Evolutionary conservation across 2,329 filamentous ascomycete genomes (phyloP), one percentile per base, ranked within the genome.

Genomic region (Fusarium sp.): DNA sequence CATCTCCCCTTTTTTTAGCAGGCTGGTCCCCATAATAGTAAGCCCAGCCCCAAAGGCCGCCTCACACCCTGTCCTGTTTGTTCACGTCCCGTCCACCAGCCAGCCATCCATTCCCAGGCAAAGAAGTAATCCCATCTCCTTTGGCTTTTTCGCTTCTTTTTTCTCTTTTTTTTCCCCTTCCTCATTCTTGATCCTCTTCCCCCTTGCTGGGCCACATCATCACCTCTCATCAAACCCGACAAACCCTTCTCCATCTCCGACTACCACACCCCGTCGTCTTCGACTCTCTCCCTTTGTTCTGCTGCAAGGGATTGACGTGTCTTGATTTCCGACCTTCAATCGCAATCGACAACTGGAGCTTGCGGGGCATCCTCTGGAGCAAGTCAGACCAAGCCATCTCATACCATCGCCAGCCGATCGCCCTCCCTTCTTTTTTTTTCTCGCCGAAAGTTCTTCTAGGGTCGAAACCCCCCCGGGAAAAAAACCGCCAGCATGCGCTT

Each of bases 401-500:
- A 25, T 59, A 32, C 45, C 52, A 43, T 43, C 35, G 25, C 40
- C 27, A 30, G 35, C 33, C 60, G 25, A 62, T 54, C 47, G 32
- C 22, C 37, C 66, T 60, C 52, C 50, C 57, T 57, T 30, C 35
- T 37, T 35, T 12, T 20, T 57, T 32, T 30, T 27, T 27, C 54
- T 57, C 32, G 50, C 25, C 50, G n/a, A 33, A 54, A 54, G 27
- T 32, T 32, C 10, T 32, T n/a, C n/a, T 37, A 37, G 60, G 58
- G 56, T 30, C 56, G 50, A 56, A 56, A 56, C 4, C 20, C 52
- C 32, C 20, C 30, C 32, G 17, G 20, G 38, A 43, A 12, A 63
- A 20, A 17, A 27, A 58, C 61, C 54, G 58, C 70, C 71, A 76
- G 45, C 60, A 81, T 81, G 80, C 78, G 78, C 58, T 76, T 83